These are phyloP conservation scores for Isoetes taiwanensis DNA, from an alignment of 75 land plant genomes.

Conservation along the genomic window DNA sequence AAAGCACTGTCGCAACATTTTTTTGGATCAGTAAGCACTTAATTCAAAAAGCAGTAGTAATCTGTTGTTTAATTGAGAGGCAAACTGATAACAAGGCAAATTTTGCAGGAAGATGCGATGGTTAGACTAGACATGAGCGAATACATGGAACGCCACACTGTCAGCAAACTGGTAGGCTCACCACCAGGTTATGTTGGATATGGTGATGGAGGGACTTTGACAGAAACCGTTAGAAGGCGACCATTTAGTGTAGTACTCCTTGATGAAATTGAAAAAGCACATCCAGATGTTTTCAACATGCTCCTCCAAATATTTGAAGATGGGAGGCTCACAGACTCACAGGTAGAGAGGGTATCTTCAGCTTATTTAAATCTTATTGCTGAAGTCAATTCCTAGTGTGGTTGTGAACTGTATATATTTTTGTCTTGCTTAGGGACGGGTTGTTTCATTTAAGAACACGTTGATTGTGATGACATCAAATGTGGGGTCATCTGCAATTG, in stretches of 20 bases:
- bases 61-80: background rate
- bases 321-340: constrained; percentile 83
- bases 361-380: background rate
- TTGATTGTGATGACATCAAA: constrained; percentile 92
- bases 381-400: no score
- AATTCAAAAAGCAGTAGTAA: background rate
- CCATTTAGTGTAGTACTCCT: constrained; percentile 82
- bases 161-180: constrained; percentile 88
- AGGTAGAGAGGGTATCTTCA: constrained; percentile 33
- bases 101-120: constrained; percentile 77
- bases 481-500: constrained; percentile 67
- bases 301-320: constrained; percentile 94
- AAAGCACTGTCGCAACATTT: constrained; percentile 77
- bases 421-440: constrained; percentile 61
- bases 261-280: constrained; percentile 98
- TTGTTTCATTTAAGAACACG: constrained; percentile 79
- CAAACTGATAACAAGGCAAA: background rate
- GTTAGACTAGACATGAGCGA: constrained; percentile 95
- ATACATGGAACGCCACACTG: constrained; percentile 93
- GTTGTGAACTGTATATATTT: no score
- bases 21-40: constrained; percentile 74
- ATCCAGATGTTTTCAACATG: constrained; percentile 87
- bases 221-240: constrained; percentile 76
- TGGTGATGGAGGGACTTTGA: constrained; percentile 80
- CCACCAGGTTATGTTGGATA: constrained; percentile 97